These are phyloP conservation scores for Spinacia oleracea DNA, from an alignment of 179 eudicot species.

Conservation along the genomic window DNA sequence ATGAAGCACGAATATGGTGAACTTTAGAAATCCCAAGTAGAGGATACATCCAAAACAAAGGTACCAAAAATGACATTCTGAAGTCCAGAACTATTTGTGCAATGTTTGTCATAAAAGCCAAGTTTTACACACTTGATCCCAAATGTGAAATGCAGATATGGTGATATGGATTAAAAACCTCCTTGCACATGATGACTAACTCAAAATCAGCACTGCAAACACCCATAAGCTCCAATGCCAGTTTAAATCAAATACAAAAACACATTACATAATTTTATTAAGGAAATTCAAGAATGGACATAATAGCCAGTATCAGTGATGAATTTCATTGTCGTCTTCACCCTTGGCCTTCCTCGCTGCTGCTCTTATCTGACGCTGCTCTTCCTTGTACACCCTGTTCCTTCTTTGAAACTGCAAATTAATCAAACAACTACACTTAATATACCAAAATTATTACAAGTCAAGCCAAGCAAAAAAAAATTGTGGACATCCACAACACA, in stretches of 20 bases:
- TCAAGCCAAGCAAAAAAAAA: no score
- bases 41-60: no score
- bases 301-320: slow-evolving; percentile 23
- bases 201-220: slow-evolving; percentile 14
- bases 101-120: no score
- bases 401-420: slow-evolving; percentile 82
- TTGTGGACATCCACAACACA: not conserved
- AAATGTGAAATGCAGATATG: no score
- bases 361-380: slow-evolving; percentile 94
- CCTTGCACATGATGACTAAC: slow-evolving; percentile 19
- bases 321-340: slow-evolving; percentile 27
- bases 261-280: slow-evolving; percentile 27
- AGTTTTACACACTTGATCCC: no score
- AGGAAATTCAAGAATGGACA: slow-evolving; percentile 1
- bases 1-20: no score
- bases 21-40: no score
- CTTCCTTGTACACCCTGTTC: slow-evolving; percentile 92
- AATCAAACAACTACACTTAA: not conserved
- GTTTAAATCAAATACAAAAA: slow-evolving; percentile 8
- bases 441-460: not conserved
- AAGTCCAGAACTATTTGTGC: no score
- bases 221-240: slow-evolving; percentile 14
- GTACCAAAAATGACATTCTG: no score
- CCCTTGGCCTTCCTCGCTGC: slow-evolving; percentile 77
- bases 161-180: not conserved